Conservation (phyloP, 2,329 filamentous ascomycete genomes). For the Thielaviopsis cerberus region DNA sequence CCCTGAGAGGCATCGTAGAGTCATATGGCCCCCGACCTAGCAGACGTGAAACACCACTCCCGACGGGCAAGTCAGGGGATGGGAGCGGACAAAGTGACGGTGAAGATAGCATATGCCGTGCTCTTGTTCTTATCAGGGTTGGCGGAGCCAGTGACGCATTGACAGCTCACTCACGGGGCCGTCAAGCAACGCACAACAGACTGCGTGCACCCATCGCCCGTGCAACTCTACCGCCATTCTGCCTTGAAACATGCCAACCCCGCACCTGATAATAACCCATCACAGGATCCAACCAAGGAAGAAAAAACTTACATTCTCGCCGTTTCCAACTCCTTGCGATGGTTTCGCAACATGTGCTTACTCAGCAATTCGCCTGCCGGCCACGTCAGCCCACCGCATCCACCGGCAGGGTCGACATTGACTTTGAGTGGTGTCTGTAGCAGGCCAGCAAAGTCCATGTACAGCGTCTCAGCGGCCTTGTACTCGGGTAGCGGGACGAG, state of each 20-base stretch:
- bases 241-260: background rate
- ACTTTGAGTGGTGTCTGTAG: slow-evolving; percentile 52
- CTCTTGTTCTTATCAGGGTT: background rate
- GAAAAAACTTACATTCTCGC: slow-evolving; percentile 50
- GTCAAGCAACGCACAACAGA: background rate
- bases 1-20: background rate
- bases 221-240: background rate
- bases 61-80: background rate
- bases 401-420: slow-evolving; percentile 68
- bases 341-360: slow-evolving; percentile 66
- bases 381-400: slow-evolving; percentile 89
- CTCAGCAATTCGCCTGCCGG: slow-evolving; percentile 78
- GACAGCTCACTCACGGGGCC: background rate
- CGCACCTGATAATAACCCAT: background rate
- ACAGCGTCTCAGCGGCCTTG: slow-evolving; percentile 34
- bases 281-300: background rate
- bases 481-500: slow-evolving; percentile 40
- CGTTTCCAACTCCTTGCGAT: slow-evolving; percentile 39
- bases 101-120: background rate
- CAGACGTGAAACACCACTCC: background rate
- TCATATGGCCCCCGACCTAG: background rate
- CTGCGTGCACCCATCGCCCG: background rate
- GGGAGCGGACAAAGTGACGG: background rate
- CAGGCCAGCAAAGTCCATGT: slow-evolving; percentile 53
- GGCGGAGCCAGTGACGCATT: background rate